Base-by-base conservation (phyloP, 495 filamentous ascomycete species). In the Durotheca rogersii region DNA sequence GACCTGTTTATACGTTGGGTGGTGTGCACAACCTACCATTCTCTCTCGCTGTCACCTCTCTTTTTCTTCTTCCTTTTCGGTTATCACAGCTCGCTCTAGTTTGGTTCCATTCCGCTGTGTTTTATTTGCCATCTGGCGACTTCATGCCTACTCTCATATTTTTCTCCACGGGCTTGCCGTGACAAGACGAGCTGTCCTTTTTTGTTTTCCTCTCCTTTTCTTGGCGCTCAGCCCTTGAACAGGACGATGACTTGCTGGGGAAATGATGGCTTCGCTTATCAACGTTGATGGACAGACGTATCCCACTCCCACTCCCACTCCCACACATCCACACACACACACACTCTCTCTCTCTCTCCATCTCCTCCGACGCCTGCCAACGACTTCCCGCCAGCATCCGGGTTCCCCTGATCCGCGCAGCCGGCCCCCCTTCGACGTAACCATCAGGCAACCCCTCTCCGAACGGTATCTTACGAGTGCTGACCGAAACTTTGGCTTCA, bases 371-470 rank as follows among this genome's bases (percentile, higher is more conserved):
- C 56, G 42, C 41, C 58, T 43, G 49, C 41, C 41, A 58, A 49
- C 35, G 46, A n/a, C 47, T 14, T 54, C 29, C 57, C 53, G 58
- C 40, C 38, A 53, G 41, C 53, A 56, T 61, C 61, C 53, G 58
- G 43, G 20, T 64, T n/a, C 61, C 57, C 61, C 52, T 61, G 61
- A 61, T 64, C 61, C 61, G 17, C 61, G 50, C 46, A 61, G 53
- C 61, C 61, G 61, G 51, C 25, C 20, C 23, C 25, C 20, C 23
- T n/a, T 31, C 46, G 12, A 19, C 19, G 32, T 35, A 6, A 38
- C 25, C 41, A 51, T 60, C 46, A 50, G 47, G 47, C 27, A 41
- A 51, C 19, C 16, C n/a, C 29, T 45, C 53, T 9, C 29, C 36
- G 43, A 36, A 40, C 20, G 12, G 36, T 29, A 35, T 25, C 33